phyloP scores from a whole-genome alignment of 352 stramenopile genomes.

The Peronosclerospora sorghi region DNA sequence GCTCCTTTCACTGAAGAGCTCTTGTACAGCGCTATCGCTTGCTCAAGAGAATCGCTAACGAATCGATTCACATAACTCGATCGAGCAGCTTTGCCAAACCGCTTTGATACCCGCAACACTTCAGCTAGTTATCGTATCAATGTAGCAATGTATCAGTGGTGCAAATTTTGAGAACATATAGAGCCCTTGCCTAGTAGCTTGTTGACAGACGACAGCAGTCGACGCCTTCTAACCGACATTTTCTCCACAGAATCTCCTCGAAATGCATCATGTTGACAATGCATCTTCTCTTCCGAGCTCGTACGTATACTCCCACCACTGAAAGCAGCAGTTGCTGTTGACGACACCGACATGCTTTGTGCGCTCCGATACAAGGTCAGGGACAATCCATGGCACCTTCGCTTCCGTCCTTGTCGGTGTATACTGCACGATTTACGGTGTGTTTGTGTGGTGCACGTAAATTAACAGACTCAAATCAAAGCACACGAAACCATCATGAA shows the following conservation, averaged over 20 bases:
- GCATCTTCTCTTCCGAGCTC: slow-evolving; percentile 4
- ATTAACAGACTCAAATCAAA: no score
- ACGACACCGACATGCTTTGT: slow-evolving; percentile 64
- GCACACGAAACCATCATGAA: slow-evolving; percentile 37
- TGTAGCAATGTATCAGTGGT: slow-evolving; percentile 56
- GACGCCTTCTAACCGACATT: slow-evolving; percentile 43
- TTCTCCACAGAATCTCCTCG: slow-evolving; percentile 70
- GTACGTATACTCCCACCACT: neutral
- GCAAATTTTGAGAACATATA: slow-evolving; percentile 57
- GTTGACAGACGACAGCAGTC: slow-evolving; percentile 50
- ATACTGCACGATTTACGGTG: slow-evolving; percentile 72
- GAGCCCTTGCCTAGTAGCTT: slow-evolving; percentile 50
- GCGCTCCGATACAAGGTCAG: slow-evolving; percentile 76
- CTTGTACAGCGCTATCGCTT: slow-evolving; percentile 57
- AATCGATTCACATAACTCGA: slow-evolving; percentile 41
- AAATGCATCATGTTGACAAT: slow-evolving; percentile 40
- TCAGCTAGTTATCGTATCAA: slow-evolving; percentile 66
- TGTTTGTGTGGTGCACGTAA: no score
- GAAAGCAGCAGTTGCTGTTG: slow-evolving; percentile 2
- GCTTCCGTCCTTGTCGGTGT: slow-evolving; percentile 78
- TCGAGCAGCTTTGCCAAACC: slow-evolving; percentile 59
- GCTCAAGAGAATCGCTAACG: slow-evolving; percentile 46
- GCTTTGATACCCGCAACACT: slow-evolving; percentile 73
- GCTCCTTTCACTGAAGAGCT: slow-evolving; percentile 54
- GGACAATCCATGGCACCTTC: slow-evolving; percentile 76